A percentile compares a stretch with the other conserved stretches of the same genome.
Conservation (phyloP, 2,329 filamentous ascomycete genomes). For the Sporothrix luriei region DNA sequence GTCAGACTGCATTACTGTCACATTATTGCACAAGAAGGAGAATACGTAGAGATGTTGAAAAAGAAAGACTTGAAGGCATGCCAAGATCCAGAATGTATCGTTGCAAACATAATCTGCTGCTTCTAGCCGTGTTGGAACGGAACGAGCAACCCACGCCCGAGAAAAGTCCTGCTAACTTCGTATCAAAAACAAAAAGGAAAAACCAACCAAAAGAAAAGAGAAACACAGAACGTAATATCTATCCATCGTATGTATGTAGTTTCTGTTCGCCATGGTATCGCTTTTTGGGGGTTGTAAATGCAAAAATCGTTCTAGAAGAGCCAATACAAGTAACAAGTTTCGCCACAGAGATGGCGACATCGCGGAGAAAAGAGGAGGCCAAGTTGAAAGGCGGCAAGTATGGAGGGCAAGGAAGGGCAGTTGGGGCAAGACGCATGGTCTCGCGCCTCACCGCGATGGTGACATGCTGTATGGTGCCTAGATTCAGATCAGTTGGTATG, state of each 20-base stretch:
- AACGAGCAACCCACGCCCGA: background rate
- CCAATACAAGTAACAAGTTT: background rate
- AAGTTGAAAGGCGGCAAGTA: background rate
- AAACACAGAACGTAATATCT: background rate
- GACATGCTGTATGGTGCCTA: conserved; percentile 75
- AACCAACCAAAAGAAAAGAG: background rate
- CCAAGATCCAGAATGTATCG: conserved; percentile 8
- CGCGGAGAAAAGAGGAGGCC: background rate
- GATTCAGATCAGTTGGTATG: conserved; percentile 34
- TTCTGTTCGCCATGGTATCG: conserved; percentile 21
- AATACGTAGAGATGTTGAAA: background rate
- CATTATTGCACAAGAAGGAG: background rate
- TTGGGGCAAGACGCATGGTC: background rate
- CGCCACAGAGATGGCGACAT: background rate
- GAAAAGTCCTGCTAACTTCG: background rate
- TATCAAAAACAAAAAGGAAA: background rate
- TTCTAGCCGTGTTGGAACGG: conserved; percentile 25
- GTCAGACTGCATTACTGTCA: background rate
- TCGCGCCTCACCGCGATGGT: conserved; percentile 46
- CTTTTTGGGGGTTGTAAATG: conserved; percentile 25
- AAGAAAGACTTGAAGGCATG: background rate
- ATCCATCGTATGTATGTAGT: conserved; percentile 17
- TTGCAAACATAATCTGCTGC: conserved; percentile 4
- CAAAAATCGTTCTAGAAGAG: conserved; percentile 19
- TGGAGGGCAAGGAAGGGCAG: background rate